Percentiles rank a stretch among this genome's conserved stretches.
Conservation (phyloP, 2,329 filamentous ascomycete species). For the Xylaria sp. region DNA sequence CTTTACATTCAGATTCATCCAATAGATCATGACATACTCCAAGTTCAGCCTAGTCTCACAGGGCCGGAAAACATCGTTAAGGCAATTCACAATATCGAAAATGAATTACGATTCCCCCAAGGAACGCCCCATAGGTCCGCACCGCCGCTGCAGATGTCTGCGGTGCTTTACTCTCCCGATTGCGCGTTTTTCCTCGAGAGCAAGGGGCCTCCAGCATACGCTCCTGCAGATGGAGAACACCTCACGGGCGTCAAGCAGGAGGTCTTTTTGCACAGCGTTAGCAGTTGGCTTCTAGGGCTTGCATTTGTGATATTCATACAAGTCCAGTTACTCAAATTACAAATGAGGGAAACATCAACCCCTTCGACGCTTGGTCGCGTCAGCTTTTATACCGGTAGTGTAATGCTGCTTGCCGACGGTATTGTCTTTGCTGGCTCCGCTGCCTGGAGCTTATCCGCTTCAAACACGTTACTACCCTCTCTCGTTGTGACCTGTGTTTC, state of each 20-base stretch:
- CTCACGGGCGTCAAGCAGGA: conserved; percentile 71
- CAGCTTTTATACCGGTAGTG: conserved; percentile 70
- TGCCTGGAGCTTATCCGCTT: conserved; percentile 66
- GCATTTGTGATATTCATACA: conserved; percentile 69
- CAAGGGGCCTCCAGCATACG: conserved; percentile 69
- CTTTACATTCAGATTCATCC: conserved; percentile 84
- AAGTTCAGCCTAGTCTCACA: conserved; percentile 49
- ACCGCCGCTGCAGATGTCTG: conserved; percentile 70
- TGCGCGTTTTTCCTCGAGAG: conserved; percentile 74
- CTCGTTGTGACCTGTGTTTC: conserved; percentile 64
- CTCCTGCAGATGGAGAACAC: conserved; percentile 64
- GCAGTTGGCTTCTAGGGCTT: conserved; percentile 68
- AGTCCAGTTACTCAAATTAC: conserved; percentile 69
- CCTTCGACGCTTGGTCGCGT: conserved; percentile 74
- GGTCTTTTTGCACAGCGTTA: conserved; percentile 66
- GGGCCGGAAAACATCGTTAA: conserved; percentile 52
- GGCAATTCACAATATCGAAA: conserved; percentile 67
- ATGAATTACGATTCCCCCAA: conserved; percentile 70
- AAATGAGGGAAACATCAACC: conserved; percentile 74
- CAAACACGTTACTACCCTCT: conserved; percentile 67
- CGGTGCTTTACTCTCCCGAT: conserved; percentile 74
- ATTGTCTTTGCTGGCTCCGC: conserved; percentile 67
- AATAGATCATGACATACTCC: conserved; percentile 54
- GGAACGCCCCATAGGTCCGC: conserved; percentile 67
- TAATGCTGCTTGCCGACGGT: conserved; percentile 72